phyloP scores from a whole-genome alignment of 345 rosid genomes.

The Raphanus sativus region DNA sequence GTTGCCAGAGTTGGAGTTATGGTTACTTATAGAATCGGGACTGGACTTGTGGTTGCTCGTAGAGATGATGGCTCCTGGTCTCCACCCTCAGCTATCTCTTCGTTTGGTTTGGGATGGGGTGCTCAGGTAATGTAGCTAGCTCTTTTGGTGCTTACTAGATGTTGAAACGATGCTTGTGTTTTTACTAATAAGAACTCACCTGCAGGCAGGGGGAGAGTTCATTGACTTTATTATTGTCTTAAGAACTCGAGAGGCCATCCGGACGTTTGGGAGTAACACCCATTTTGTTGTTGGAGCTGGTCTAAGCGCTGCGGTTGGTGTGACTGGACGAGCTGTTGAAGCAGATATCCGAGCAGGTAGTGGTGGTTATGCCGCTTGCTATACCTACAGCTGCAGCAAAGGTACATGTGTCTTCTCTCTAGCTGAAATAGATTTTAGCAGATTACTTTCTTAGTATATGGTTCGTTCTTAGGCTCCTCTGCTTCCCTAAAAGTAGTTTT shows the following conservation, averaged over 20 bases:
- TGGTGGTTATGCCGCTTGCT: slow-evolving; percentile 93
- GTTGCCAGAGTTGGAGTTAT: slow-evolving; percentile 80
- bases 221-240: slow-evolving; percentile 87
- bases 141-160: neutral
- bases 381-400: slow-evolving; percentile 98
- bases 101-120: slow-evolving; percentile 97
- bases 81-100: slow-evolving; percentile 91
- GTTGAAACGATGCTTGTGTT: slow-evolving; percentile 1
- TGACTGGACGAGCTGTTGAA: slow-evolving; percentile 76
- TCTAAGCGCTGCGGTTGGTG: slow-evolving; percentile 86
- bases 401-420: slow-evolving; percentile 43
- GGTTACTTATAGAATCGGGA: slow-evolving; percentile 91
- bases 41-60: slow-evolving; percentile 84
- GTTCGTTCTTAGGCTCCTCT: neutral
- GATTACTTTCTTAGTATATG: neutral
- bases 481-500: neutral
- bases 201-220: slow-evolving; percentile 96
- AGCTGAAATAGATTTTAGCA: neutral
- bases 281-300: slow-evolving; percentile 95
- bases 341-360: slow-evolving; percentile 92
- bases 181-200: slow-evolving; percentile 11
- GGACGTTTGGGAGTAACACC: slow-evolving; percentile 77
- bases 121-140: slow-evolving; percentile 64
- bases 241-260: slow-evolving; percentile 81
- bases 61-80: slow-evolving; percentile 97